A percentile compares a stretch with the other conserved stretches of the same genome.
Conservation (phyloP, 164 flowering plant species). For the Liquidambar formosana region DNA sequence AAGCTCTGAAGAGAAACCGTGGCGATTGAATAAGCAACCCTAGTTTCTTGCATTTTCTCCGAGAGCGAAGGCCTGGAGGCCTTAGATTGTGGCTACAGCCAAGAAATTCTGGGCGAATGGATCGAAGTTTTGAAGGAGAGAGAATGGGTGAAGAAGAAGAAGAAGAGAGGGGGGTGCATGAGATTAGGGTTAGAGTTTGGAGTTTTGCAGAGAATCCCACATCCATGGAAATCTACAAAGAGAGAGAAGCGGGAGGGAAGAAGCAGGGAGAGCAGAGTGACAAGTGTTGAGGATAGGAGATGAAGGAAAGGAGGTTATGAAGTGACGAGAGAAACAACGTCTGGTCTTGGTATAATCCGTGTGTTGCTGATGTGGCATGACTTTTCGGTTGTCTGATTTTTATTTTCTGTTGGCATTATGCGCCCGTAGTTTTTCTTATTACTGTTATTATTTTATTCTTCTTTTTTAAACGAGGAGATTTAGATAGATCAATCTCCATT, state of each 20-base stretch:
- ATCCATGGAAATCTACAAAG: slow-evolving; percentile 41
- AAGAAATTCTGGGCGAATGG: slow-evolving; percentile 36
- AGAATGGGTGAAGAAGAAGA: slow-evolving; percentile 12
- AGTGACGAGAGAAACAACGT: slow-evolving; percentile 13
- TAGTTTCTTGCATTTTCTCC: slow-evolving; percentile 24
- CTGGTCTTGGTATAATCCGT: background rate
- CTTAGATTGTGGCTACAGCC: slow-evolving; percentile 31
- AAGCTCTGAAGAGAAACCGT: slow-evolving; percentile 38
- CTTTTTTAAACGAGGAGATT: too few relatives aligned
- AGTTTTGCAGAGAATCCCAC: slow-evolving; percentile 40
- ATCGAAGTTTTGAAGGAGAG: slow-evolving; percentile 12
- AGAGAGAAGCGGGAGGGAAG: too few relatives aligned
- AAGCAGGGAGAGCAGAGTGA: background rate
- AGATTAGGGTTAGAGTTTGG: slow-evolving; percentile 26
- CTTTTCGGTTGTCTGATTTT: too few relatives aligned
- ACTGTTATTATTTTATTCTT: too few relatives aligned
- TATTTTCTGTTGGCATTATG: too few relatives aligned
- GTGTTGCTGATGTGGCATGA: too few relatives aligned
- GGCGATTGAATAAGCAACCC: slow-evolving; percentile 23
- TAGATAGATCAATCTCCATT: too few relatives aligned
- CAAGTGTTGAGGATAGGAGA: slow-evolving; percentile 14
- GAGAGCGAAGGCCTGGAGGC: slow-evolving; percentile 32
- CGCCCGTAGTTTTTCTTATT: too few relatives aligned
- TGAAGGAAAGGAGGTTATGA: slow-evolving; percentile 4
- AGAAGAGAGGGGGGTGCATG: slow-evolving; percentile 18